Conservation (phyloP, 176 grass and related monocot genomes). For the Thinopyrum elongatum region DNA sequence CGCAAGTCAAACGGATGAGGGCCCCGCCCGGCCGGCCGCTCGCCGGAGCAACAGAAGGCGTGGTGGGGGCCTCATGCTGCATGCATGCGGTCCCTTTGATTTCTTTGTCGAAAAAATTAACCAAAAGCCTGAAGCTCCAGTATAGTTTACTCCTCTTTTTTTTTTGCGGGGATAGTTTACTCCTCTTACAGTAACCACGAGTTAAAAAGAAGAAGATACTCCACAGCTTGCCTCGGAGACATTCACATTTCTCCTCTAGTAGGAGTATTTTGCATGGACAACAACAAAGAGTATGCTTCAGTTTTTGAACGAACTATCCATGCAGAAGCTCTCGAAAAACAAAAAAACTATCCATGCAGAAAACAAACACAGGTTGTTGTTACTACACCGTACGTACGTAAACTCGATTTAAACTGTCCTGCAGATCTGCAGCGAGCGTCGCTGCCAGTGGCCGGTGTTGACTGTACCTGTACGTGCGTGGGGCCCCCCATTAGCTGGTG, state of each 20-base stretch:
- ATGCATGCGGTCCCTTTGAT: not conserved
- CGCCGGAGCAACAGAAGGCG: not conserved
- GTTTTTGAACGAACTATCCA: not conserved
- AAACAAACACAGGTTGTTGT: not conserved
- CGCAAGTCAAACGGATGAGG: constrained; percentile 49
- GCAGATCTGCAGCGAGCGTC: not conserved
- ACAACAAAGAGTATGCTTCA: not conserved
- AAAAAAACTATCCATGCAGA: not conserved
- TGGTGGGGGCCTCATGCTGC: not conserved
- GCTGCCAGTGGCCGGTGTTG: not conserved
- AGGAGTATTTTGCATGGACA: not conserved
- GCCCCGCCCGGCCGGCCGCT: not conserved
- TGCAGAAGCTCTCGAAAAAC: not conserved
- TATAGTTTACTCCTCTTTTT: not conserved
- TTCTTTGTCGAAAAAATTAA: not conserved
- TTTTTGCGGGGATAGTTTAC: no score
- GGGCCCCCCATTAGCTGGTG: not conserved
- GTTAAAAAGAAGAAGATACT: no score
- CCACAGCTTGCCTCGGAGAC: no score
- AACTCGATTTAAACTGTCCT: not conserved
- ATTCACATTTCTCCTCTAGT: no score
- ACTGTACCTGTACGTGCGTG: not conserved
- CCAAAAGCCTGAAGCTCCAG: not conserved
- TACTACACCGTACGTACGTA: not conserved
- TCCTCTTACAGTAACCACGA: not conserved